Evolutionary conservation across 2,329 filamentous ascomycete genomes (phyloP), one percentile per base, ranked within the genome.

Genomic region (Trichoderma sp.): DNA sequence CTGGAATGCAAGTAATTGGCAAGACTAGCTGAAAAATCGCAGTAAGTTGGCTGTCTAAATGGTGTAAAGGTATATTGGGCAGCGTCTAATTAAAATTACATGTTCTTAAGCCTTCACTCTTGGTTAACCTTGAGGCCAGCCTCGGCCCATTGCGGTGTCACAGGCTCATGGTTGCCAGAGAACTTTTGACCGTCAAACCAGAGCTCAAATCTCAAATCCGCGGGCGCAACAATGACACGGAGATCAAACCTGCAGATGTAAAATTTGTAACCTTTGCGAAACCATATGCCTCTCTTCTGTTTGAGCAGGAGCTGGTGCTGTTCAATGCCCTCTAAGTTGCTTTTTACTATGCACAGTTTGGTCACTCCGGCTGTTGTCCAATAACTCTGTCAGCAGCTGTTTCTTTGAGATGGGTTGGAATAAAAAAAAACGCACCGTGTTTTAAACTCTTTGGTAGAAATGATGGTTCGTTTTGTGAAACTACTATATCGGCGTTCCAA

Each of bases 141-240:
- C 34, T 63, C 60, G 3, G 21, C 32, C 68, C 68, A 70, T 39
- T 70, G 68, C 14, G 86, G 81, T 1, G 84, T 21, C n/a, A 77
- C 73, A 2, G 75, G 75, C 30, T 76, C 71, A 21, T 76, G 75
- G 14, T 75, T 77, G 1, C 75, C 72, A 0, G 75, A 77, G 60
- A 76, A 76, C 39, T 76, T 80, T 15, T 78, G 76, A 1, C 74
- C 74, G 1, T 67, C 73, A n/a, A 77, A 75, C 83, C 83, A 85
- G 3, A 85, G 73, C 72, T 83, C 82, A 60, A 85, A 85, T 6
- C 78, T 76, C 43, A 90, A 78, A 71, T 90, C 88, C 0, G 89
- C 85, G 0, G 86, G 84, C 1, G 86, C 87, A 4, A 87, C 84
- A 43, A 88, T 81, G 4, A 88, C 86, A 70, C 87, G 84, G 0